Conservation (phyloP, 768 basidiomycete species). For the Cantharellus cinnabarinus region DNA sequence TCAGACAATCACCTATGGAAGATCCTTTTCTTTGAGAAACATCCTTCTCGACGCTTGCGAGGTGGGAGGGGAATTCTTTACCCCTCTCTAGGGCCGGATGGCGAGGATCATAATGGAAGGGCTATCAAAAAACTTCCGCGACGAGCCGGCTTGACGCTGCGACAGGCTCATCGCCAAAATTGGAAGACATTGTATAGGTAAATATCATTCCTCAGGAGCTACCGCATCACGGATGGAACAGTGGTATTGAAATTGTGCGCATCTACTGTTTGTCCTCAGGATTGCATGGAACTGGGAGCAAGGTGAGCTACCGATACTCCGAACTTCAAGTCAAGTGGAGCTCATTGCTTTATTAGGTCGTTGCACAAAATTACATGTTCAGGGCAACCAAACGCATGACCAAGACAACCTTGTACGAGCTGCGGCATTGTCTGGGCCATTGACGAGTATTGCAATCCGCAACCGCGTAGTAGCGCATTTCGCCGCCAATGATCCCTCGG, state of each 20-base stretch:
- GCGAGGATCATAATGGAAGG: not conserved
- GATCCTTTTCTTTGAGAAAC: not conserved
- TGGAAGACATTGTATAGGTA: slow-evolving; percentile 9
- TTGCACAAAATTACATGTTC: not conserved
- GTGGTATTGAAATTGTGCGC: not conserved
- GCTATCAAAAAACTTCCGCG: not conserved
- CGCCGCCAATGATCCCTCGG: not conserved
- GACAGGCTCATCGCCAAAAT: not conserved
- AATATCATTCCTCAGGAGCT: slow-evolving; percentile 1
- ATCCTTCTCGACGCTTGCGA: not conserved
- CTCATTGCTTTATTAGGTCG: not conserved
- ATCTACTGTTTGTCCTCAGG: not conserved
- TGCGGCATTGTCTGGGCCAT: not conserved
- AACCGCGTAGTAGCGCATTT: no score
- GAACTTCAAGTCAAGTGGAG: not conserved
- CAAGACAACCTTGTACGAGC: not conserved
- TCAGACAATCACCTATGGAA: slow-evolving; percentile 1
- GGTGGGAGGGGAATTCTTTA: no score
- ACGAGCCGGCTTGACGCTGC: not conserved
- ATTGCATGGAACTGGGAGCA: not conserved
- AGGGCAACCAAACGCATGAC: not conserved
- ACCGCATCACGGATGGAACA: not conserved
- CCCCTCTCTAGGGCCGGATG: not conserved
- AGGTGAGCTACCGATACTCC: not conserved
- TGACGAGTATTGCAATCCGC: not conserved